Conservation (phyloP, 78 protist genomes). For the Planoprotostelium fungivorum region DNA sequence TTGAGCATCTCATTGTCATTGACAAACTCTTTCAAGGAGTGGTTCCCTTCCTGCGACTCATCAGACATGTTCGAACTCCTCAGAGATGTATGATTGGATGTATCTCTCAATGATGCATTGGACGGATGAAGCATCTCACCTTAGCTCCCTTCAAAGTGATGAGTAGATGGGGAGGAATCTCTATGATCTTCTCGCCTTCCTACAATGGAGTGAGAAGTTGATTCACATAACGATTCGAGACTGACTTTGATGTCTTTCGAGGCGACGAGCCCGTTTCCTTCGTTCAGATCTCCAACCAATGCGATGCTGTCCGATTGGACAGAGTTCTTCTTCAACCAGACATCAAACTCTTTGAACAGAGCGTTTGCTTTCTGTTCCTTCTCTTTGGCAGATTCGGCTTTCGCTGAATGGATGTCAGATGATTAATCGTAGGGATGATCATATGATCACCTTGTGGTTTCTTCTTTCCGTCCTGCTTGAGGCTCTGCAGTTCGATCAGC, state of each 20-base stretch:
- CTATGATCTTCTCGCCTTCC: background rate
- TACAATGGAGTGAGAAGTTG: background rate
- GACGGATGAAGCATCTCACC: too few species aligned
- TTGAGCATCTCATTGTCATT: background rate
- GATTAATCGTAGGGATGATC: too few species aligned
- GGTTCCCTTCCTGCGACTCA: background rate
- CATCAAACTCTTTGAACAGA: background rate
- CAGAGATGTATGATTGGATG: too few species aligned
- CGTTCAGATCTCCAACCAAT: background rate
- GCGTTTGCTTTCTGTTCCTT: background rate
- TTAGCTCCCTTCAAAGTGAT: background rate
- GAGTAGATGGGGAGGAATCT: background rate
- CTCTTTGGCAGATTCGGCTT: background rate
- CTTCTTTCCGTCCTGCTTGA: background rate
- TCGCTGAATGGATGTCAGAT: too few species aligned
- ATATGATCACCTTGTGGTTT: background rate
- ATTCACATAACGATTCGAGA: background rate
- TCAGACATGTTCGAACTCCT: too few species aligned
- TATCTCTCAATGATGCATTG: too few species aligned
- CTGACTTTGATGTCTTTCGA: background rate
- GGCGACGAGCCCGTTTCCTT: background rate
- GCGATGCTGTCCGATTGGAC: background rate
- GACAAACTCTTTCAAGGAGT: background rate
- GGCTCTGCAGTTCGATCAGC: background rate
- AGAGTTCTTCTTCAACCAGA: background rate